Base-by-base conservation (phyloP, 345 rosid species). In the Brassica cretica region DNA sequence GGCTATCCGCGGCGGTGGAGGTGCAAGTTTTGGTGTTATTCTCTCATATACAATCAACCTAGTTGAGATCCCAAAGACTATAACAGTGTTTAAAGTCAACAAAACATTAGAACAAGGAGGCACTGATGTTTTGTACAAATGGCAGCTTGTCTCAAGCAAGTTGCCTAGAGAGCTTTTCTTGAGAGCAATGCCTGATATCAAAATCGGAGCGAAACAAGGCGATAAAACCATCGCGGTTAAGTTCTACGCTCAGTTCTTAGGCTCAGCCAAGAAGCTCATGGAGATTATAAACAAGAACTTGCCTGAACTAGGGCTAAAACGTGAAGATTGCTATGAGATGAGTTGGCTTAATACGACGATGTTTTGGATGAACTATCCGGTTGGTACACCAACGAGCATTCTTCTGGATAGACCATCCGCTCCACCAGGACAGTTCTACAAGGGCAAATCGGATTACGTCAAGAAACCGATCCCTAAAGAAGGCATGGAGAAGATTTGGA, bases 1-100 rank as follows among this genome's bases (percentile, higher is more conserved):
- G 91, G 89, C 91, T 0, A 86, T 88, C 5, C 67, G 84, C 11
- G 92, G 92, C 1, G 92, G 90, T 1, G 92, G 86, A 0, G 90
- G 87, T 14, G 85, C 82, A 0, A 88, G 87, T 39, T 87, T 88
- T 29, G 88, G 89, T 0, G 76, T 88, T 60, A 78, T 87, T n/a
- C 80, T 84, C 9, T 71, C 87, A 0, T 88, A 80, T 81, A 84
- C 74, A 55, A 65, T 88, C 18, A 86, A 74, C 2, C 49, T 88
- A 46, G 90, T 88, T 44, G 75, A 51, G 1, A 84, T 88, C 15
- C 90, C 92, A 0, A 33, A 66, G 51, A 80, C 1, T 4, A 79
- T 88, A 0, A 87, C 87, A 0, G 79, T 80, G 33, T 85, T 85
- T 15, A 58, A 44, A 2, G 82, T 84, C 7, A 37, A 3, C 15